Conservation (phyloP, 139 green algal species). For the Tetradesmus lagerheimii region DNA sequence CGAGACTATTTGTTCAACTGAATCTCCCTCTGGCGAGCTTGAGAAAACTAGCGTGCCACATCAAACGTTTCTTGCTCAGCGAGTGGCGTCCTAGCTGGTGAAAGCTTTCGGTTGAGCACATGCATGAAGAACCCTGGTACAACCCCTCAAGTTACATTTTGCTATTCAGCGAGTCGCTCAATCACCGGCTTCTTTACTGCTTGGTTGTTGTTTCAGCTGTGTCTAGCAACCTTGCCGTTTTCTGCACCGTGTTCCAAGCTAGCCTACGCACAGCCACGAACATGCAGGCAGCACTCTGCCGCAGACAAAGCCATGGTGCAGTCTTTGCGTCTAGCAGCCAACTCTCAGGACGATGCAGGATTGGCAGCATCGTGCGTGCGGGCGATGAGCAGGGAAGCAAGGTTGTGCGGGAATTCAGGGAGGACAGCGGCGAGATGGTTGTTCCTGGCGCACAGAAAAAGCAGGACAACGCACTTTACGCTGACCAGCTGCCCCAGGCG, state of each 20-base stretch:
- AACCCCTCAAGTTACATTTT: background rate
- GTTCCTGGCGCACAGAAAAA: conserved; percentile 24
- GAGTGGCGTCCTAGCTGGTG: background rate
- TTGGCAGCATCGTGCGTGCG: conserved; percentile 7
- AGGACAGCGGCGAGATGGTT: conserved; percentile 36
- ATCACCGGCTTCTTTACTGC: background rate
- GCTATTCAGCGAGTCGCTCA: background rate
- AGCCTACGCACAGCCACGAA: background rate
- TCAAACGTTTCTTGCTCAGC: background rate
- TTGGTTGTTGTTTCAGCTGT: background rate
- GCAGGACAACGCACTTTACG: conserved; percentile 30
- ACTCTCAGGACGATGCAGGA: background rate
- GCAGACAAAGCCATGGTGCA: background rate
- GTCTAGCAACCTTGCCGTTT: background rate
- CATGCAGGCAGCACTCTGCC: background rate
- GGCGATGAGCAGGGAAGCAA: conserved; percentile 21
- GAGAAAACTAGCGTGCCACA: background rate
- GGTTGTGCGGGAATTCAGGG: conserved; percentile 40
- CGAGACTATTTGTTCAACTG: background rate
- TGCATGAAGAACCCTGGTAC: too few relatives aligned
- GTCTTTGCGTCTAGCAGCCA: background rate
- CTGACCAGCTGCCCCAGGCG: conserved; percentile 8
- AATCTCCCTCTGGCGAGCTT: background rate
- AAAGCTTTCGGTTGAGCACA: background rate
- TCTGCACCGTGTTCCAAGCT: background rate